A percentile compares a stretch with the other conserved stretches of the same genome.
Evolutionary conservation across 2,329 filamentous ascomycete genomes (phyloP).

Genomic region (Fonsecaea pugnacius): DNA sequence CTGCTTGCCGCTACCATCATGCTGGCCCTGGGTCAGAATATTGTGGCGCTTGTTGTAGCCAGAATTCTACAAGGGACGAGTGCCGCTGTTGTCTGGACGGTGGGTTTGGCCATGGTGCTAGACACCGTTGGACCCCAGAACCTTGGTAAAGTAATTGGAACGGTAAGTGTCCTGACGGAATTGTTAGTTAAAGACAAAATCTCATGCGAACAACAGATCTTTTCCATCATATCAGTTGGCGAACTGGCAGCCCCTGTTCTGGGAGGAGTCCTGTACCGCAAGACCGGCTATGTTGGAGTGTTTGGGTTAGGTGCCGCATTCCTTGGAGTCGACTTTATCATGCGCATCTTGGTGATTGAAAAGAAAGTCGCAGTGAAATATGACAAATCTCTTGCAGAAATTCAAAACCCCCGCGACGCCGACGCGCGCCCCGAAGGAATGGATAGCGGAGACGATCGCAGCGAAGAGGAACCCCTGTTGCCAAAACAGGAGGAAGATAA

Average conservation of each 20-base stretch:
- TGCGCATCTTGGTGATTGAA: constrained; percentile 66
- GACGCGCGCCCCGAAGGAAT: constrained; percentile 31
- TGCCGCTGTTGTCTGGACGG: constrained; percentile 64
- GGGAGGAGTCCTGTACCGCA: constrained; percentile 65
- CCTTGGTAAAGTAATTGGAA: constrained; percentile 65
- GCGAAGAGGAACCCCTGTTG: constrained; percentile 49
- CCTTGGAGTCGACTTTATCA: constrained; percentile 61
- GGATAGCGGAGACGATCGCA: constrained; percentile 35
- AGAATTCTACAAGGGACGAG: constrained; percentile 63
- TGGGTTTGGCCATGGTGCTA: constrained; percentile 62
- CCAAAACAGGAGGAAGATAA: constrained; percentile 42
- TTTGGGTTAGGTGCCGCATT: constrained; percentile 62
- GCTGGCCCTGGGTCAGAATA: constrained; percentile 56
- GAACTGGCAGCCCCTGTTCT: constrained; percentile 62
- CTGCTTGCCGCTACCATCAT: constrained; percentile 60
- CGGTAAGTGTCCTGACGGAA: constrained; percentile 44
- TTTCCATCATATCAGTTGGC: constrained; percentile 63
- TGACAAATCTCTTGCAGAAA: constrained; percentile 27
- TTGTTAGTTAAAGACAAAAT: not conserved
- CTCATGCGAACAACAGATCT: constrained; percentile 47
- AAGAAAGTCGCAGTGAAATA: constrained; percentile 61
- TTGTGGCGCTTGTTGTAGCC: constrained; percentile 57
- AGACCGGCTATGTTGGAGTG: constrained; percentile 62
- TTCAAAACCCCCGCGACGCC: constrained; percentile 34
- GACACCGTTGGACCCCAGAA: constrained; percentile 63